These are phyloP conservation scores for Linnemannia hyalina DNA, from an alignment of 192 early-diverging fungal species.

Conservation along the genomic window DNA sequence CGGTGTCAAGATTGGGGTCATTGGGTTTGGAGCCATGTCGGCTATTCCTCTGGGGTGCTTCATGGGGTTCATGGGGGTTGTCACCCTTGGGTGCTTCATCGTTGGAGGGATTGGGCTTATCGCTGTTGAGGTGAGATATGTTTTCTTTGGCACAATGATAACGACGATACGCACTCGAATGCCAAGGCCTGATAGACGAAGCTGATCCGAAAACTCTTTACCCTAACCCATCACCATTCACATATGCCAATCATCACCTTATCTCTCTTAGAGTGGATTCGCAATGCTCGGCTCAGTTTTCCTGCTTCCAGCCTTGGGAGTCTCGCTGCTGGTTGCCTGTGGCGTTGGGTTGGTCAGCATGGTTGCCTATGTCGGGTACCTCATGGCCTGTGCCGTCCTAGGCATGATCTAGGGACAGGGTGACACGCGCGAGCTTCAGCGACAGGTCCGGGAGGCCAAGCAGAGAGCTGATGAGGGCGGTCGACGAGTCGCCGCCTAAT, in stretches of 20 bases:
- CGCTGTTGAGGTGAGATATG: constrained; percentile 26
- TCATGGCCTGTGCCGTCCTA: constrained; percentile 59
- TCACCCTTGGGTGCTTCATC: constrained; percentile 27
- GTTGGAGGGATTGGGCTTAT: constrained; percentile 18
- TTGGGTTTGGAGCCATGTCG: constrained; percentile 12
- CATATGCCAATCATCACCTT: neutral
- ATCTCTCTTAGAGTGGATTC: constrained; percentile 25
- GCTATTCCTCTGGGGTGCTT: constrained; percentile 26
- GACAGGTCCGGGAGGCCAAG: neutral
- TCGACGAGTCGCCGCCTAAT: neutral
- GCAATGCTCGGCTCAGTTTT: constrained; percentile 24
- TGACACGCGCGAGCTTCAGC: constrained; percentile 5
- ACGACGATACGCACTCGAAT: no score
- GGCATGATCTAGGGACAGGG: constrained; percentile 72
- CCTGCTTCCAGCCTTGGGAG: constrained; percentile 22
- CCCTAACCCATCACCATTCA: neutral
- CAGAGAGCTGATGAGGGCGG: neutral
- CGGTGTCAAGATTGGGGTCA: neutral
- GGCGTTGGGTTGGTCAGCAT: constrained; percentile 61
- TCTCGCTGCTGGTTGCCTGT: constrained; percentile 13
- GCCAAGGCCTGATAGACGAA: no score
- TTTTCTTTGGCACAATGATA: no score
- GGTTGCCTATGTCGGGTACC: constrained; percentile 48
- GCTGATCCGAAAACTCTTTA: no score
- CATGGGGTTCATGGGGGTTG: constrained; percentile 25